phyloP scores from a whole-genome alignment of 2,329 filamentous ascomycete genomes.

The Penicillium fuscoglaucum region DNA sequence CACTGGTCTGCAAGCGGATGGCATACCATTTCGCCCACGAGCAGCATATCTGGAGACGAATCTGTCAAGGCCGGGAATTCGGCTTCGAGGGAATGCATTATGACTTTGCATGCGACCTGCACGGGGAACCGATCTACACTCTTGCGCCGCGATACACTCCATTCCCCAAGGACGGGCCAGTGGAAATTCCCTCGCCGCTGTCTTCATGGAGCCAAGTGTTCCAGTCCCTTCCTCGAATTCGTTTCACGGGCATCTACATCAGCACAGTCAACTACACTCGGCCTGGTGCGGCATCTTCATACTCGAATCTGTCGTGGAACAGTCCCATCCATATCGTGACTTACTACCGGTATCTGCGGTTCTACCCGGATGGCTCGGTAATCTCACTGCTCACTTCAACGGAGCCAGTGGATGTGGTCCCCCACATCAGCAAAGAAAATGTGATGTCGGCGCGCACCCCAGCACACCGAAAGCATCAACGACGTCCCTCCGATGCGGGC shows the following conservation, averaged over 20 bases:
- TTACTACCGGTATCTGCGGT: slow-evolving; percentile 94
- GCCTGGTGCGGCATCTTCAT: slow-evolving; percentile 68
- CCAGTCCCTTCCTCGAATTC: slow-evolving; percentile 76
- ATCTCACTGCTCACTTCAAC: slow-evolving; percentile 78
- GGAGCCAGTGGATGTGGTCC: slow-evolving; percentile 85
- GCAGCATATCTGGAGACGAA: slow-evolving; percentile 78
- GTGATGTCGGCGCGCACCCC: slow-evolving; percentile 47
- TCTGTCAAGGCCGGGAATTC: slow-evolving; percentile 69
- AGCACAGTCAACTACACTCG: slow-evolving; percentile 94
- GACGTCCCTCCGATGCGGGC: slow-evolving; percentile 47
- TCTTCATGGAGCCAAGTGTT: slow-evolving; percentile 69
- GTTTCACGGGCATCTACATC: slow-evolving; percentile 96
- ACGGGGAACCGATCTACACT: slow-evolving; percentile 46
- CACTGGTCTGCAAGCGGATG: slow-evolving; percentile 81
- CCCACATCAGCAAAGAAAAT: slow-evolving; percentile 73
- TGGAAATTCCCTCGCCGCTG: slow-evolving; percentile 39
- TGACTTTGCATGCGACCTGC: slow-evolving; percentile 64
- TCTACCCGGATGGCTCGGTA: slow-evolving; percentile 84
- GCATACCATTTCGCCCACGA: slow-evolving; percentile 83
- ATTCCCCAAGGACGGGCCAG: slow-evolving; percentile 31
- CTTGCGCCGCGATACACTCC: slow-evolving; percentile 37
- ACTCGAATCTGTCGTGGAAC: slow-evolving; percentile 70
- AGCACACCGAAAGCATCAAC: slow-evolving; percentile 38
- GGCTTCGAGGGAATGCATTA: slow-evolving; percentile 86
- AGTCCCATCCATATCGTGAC: slow-evolving; percentile 92